Evolutionary conservation across 2,329 filamentous ascomycete genomes (phyloP), one percentile per base, ranked within the genome.

Genomic region (Sclerotinia trifoliorum): DNA sequence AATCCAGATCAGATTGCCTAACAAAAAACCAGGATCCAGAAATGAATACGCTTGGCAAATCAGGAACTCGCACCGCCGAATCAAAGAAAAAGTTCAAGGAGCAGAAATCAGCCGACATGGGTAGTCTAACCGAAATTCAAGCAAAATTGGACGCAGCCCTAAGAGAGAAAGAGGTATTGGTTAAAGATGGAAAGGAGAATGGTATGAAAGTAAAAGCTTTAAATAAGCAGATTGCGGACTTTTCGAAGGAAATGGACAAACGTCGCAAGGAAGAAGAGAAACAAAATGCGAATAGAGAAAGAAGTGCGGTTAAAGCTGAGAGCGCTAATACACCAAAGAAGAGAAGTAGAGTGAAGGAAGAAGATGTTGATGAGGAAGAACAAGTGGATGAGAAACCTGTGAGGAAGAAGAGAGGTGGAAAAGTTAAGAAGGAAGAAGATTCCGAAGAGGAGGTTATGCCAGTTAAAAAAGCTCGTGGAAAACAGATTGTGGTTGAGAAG

Each of bases 11-110:
- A 48, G 21, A 54, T 55, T 60, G 5, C 24, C 51, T 32, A 51
- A 67, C 44, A 13, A 10, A 39, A 68, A 49, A 19, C 5, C n/a
- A 78, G 77, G 77, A 78, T 51, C 74, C 76, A 52, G 76, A 77
- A 54, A 77, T 78, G 73, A 78, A 78, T 46, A 66, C 70, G 26
- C 74, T 78, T 29, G 77, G 77, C 1, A 69, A 74, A 55, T 71
- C 55, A 21, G 77, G 77, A 35, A 68, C 75, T 19, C 71, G 58
- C 6, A 74, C 72, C 11, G 54, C 66, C 17, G 73, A 71, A 48
- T 69, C 64, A 21, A 75, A 74, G 70, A 74, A 72, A 62, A 73
- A 70, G 48, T 68, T 64, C n/a, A 67, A 62, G 62, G 67, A 71
- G 13, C 73, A 74, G 1, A 61, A 71, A 46, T 72, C 70, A 11